Percentiles rank a stretch among this genome's conserved stretches.
Evolutionary conservation across 495 filamentous ascomycete species (phyloP).

Genomic region (Daldinia vernicosa): DNA sequence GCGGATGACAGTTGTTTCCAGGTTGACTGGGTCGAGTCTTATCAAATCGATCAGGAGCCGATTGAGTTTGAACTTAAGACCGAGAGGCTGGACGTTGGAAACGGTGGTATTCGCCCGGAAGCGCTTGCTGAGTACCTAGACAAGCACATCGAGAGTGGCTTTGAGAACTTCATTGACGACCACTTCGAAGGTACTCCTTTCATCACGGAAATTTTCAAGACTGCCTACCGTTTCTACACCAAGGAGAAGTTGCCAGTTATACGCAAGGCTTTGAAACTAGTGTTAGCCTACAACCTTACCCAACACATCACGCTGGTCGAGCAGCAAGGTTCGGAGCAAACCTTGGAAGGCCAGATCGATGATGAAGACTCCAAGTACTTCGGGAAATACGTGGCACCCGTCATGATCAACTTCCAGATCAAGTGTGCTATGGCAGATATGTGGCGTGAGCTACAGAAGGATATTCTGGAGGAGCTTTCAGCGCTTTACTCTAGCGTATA

Average conservation of each 20-base stretch:
- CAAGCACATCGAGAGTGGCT: conserved; percentile 86
- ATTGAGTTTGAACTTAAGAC: conserved; percentile 84
- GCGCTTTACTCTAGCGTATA: conserved; percentile 91
- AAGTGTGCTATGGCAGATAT: conserved; percentile 93
- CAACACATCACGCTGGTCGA: conserved; percentile 91
- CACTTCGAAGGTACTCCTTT: conserved; percentile 95
- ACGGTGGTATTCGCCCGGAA: conserved; percentile 79
- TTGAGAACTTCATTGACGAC: conserved; percentile 90
- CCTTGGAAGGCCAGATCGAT: conserved; percentile 79
- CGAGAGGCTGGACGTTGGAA: conserved; percentile 82
- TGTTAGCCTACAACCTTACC: conserved; percentile 92
- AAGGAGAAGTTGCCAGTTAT: conserved; percentile 84
- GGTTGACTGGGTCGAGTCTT: conserved; percentile 87
- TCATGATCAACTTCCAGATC: conserved; percentile 99
- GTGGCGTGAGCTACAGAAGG: conserved; percentile 96
- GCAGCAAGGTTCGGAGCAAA: conserved; percentile 80
- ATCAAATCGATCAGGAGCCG: conserved; percentile 69
- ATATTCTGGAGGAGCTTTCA: conserved; percentile 91
- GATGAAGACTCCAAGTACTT: conserved; percentile 79
- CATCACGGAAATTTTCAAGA: conserved; percentile 92
- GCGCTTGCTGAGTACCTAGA: conserved; percentile 88
- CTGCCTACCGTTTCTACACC: conserved; percentile 86
- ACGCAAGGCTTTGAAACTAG: conserved; percentile 88
- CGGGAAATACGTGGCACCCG: conserved; percentile 88
- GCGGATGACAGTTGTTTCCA: conserved; percentile 91